phyloP scores from a whole-genome alignment of 306 rosid species.

The Lathyrus oleraceus region DNA sequence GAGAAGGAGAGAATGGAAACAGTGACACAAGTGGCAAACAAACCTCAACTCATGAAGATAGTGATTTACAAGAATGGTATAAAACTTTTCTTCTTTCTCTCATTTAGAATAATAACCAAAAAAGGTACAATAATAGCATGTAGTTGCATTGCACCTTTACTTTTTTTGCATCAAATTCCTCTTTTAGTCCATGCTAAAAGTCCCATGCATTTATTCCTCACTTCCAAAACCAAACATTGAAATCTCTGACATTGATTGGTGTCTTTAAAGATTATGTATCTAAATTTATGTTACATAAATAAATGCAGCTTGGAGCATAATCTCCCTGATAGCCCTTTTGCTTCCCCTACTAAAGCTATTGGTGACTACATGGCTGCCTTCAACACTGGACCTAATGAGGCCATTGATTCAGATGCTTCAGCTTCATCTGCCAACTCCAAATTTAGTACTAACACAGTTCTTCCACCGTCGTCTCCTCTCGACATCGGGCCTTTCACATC shows the following conservation, averaged over 20 bases:
- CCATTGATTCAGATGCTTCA: constrained; percentile 49
- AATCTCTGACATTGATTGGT: constrained; percentile 23
- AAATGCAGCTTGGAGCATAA: constrained; percentile 91
- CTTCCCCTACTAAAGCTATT: constrained; percentile 84
- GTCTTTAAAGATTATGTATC: neutral
- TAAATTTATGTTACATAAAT: constrained; percentile 29
- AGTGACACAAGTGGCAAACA: constrained; percentile 51
- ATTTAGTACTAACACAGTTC: constrained; percentile 50
- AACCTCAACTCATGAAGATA: constrained; percentile 51
- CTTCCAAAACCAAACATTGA: constrained; percentile 3
- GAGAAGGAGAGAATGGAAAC: constrained; percentile 39
- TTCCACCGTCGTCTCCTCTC: constrained; percentile 55
- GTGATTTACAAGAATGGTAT: constrained; percentile 75
- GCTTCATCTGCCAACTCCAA: constrained; percentile 52
- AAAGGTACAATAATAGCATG: constrained; percentile 34
- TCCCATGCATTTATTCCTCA: constrained; percentile 38
- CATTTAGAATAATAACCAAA: constrained; percentile 31
- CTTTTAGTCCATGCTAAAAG: constrained; percentile 41
- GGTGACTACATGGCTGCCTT: constrained; percentile 52
- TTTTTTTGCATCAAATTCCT: constrained; percentile 39
- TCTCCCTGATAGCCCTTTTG: constrained; percentile 96
- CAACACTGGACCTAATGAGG: constrained; percentile 46
- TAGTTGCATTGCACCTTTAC: constrained; percentile 6
- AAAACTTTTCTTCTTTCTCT: neutral
- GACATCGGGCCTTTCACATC: constrained; percentile 86